Base-by-base conservation (phyloP, 768 basidiomycete genomes). In the Rubroboletus satanas region DNA sequence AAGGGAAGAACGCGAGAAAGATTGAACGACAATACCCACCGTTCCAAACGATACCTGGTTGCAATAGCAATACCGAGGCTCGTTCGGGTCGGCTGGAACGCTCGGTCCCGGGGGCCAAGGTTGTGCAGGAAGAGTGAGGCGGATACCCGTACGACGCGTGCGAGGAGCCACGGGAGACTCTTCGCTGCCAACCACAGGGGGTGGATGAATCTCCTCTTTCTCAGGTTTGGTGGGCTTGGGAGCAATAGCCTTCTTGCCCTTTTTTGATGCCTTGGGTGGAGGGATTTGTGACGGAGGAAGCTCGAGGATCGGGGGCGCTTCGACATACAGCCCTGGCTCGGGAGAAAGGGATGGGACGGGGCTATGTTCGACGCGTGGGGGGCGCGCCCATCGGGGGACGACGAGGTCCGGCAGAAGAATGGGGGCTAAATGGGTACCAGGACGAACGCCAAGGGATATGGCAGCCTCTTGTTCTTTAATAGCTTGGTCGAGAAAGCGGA, bases 41-140 rank as follows among this genome's bases (percentile, higher is more conserved):
- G 87, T 84, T 62, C 93, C 93, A 66, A 82, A 93, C 18, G 87
- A 90, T 32, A 84, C 81, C 57, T 85, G 78, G 60, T 88, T 78
- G 71, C 93, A 96, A 66, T 84, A 87, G 69, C 93, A 96, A 69
- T 90, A 97, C 33, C 81, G 73, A 47, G 64, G 73, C 66, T 90
- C 84, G 56, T 75, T 75, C 33, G 78, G 74, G 60, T 81, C 76
- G 18, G 51, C 64, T 12, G 59, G 65, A 23, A 63, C 61, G 41
- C 33, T 54, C 33, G 70, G 70, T 18, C 41, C 60, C 1, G 36
- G 23, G 3, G 47, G 56, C 18, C 42, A 54, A 28, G 61, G 58
- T 18, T 69, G 62, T 7, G 71, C 69, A 15, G 77, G 73, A n/a
- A 76, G 62, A 17, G 70, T 74, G 21, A 74, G 63, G 45, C 65